Evolutionary conservation across 1,139 yeast species (phyloP).

Genomic region (Geotrichum cucujoidarum): DNA sequence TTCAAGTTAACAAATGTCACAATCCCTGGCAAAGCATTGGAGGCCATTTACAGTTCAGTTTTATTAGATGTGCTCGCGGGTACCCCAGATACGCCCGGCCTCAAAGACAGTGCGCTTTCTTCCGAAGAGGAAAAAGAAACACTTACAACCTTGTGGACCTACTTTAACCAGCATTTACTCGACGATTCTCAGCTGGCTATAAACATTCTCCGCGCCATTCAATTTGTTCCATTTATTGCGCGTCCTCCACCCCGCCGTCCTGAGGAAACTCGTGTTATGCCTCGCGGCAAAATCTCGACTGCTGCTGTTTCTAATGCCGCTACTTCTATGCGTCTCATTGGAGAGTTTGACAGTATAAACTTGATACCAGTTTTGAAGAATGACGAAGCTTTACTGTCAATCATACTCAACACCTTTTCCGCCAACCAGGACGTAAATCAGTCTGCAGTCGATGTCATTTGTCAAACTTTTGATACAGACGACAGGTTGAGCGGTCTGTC

Average conservation of each 20-base stretch:
- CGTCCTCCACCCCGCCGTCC: conserved; percentile 24
- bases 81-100: conserved; percentile 21
- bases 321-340: conserved; percentile 27
- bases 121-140: conserved; percentile 22
- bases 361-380: conserved; percentile 43
- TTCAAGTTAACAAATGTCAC: conserved; percentile 16
- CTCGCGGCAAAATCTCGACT: conserved; percentile 22
- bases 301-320: conserved; percentile 17
- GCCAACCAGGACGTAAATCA: conserved; percentile 38
- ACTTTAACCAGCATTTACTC: conserved; percentile 18
- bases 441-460: conserved; percentile 64
- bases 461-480: conserved; percentile 72
- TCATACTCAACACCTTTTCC: conserved; percentile 28
- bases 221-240: conserved; percentile 22
- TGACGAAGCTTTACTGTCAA: conserved; percentile 25
- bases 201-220: conserved; percentile 18
- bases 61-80: conserved; percentile 23
- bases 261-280: conserved; percentile 19
- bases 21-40: conserved; percentile 14
- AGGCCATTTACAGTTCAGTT: conserved; percentile 17
- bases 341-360: conserved; percentile 45
- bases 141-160: conserved; percentile 21
- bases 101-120: conserved; percentile 12
- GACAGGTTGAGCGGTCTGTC: conserved; percentile 64
- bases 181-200: conserved; percentile 16